These are phyloP conservation scores for Beauveria bassiana DNA, from an alignment of 2,329 filamentous ascomycete genomes.

Conservation along the genomic window DNA sequence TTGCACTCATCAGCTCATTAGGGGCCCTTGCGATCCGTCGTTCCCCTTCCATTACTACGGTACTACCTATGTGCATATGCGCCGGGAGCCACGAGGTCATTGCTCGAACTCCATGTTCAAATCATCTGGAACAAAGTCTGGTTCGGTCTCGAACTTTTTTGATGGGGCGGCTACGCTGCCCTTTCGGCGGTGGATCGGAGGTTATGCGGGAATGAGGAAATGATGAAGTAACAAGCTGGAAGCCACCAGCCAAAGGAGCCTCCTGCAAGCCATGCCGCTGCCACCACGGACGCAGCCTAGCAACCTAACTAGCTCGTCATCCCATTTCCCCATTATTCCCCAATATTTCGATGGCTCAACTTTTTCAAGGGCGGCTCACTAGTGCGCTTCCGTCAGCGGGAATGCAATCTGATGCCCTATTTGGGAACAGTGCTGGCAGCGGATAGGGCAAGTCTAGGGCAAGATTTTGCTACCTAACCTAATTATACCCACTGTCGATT, in stretches of 20 bases:
- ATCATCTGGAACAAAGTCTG: constrained; percentile 15
- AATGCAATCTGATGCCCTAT: constrained; percentile 6
- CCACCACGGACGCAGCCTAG: background rate
- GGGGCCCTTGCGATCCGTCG: background rate
- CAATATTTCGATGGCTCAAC: background rate
- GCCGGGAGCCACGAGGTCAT: background rate
- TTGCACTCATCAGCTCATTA: background rate
- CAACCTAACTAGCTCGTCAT: constrained; percentile 5
- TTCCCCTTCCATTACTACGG: background rate
- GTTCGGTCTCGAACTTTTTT: constrained; percentile 15
- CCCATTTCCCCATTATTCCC: constrained; percentile 3
- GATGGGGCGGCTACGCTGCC: constrained; percentile 7
- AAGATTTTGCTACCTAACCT: background rate
- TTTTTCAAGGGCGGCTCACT: background rate
- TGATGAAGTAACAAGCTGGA: too few relatives aligned
- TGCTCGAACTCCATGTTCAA: constrained; percentile 9
- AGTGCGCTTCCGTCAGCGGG: constrained; percentile 5
- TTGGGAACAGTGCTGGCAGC: constrained; percentile 8
- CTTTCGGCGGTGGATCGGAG: constrained; percentile 12
- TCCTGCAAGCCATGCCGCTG: constrained; percentile 9
- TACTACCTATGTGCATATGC: background rate
- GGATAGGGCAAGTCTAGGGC: constrained; percentile 7
- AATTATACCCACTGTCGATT: background rate
- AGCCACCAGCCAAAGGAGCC: background rate
- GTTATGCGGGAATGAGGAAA: constrained; percentile 13